phyloP scores from a whole-genome alignment of 2,329 filamentous ascomycete genomes.

The Phymatotrichopsis omnivora region DNA sequence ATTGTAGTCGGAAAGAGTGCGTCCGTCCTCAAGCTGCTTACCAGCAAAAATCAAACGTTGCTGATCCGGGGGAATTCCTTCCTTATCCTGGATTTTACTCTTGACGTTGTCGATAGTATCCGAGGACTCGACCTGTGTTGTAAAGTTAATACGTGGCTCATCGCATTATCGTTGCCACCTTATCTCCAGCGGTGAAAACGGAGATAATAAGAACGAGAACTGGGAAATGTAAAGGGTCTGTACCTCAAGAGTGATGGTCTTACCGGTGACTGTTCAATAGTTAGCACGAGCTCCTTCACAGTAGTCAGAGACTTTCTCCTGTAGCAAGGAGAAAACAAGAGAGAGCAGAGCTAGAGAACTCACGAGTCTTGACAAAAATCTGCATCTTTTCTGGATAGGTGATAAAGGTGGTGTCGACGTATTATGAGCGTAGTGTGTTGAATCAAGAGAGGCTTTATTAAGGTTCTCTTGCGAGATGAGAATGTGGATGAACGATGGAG shows the following conservation, averaged over 20 bases:
- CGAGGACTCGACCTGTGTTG: constrained; percentile 39
- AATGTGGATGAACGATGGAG: too few species aligned
- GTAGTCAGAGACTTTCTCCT: too few species aligned
- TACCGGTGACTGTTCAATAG: constrained; percentile 55
- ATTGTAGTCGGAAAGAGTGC: constrained; percentile 68
- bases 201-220: not conserved
- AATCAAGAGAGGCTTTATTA: too few species aligned
- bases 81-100: constrained; percentile 95
- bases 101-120: constrained; percentile 97
- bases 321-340: too few species aligned
- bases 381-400: too few species aligned
- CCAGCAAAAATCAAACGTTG: constrained; percentile 93
- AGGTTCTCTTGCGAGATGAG: too few species aligned
- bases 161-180: constrained; percentile 32
- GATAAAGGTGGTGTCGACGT: too few species aligned
- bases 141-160: constrained; percentile 45
- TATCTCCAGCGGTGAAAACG: not conserved
- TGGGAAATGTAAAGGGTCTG: constrained; percentile 20
- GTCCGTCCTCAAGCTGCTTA: constrained; percentile 92
- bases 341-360: constrained; percentile 16
- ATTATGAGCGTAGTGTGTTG: too few species aligned
- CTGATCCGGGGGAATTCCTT: constrained; percentile 91
- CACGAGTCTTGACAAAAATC: constrained; percentile 33
- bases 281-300: too few species aligned
- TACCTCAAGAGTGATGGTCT: constrained; percentile 45